Evolutionary conservation across 805 yeast genomes (phyloP), one percentile per base, ranked within the genome.

Genomic region (Lachancea nothofagi): DNA sequence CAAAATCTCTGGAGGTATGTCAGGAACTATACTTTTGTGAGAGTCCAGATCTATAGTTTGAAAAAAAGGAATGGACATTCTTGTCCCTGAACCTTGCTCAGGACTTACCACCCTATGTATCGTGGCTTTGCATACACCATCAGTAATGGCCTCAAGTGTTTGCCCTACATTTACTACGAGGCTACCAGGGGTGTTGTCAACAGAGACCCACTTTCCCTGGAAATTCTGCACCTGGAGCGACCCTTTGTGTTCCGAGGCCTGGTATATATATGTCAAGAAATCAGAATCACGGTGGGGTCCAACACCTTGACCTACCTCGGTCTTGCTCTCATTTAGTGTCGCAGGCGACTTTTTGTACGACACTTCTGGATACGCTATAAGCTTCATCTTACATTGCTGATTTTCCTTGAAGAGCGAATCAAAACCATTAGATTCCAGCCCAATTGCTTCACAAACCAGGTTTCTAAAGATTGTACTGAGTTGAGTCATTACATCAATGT

Each of bases 281-380:
- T 77, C 83, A 3, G 79, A 74, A 50, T 81, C 88, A 42, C 83
- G 69, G 51, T 80, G 87, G 3, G 83, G 80, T 1, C 84, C 83
- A 13, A 70, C 74, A 0, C 82, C 83, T 48, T 74, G 80, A 8
- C 41, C 59, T 4, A 62, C 50, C 7, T 56, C 47, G 10, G 61
- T 58, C 14, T 57, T 45, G n/a, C n/a, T n/a, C n/a, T n/a, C n/a
- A n/a, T n/a, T n/a, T n/a, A n/a, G n/a, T n/a, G n/a, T n/a, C n/a
- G n/a, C n/a, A n/a, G n/a, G 9, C 6, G 7, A 4, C 18, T 17
- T 25, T 59, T 57, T 8, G 28, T 25, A 12, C 28, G 9, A n/a
- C 13, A 12, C 13, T 0, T 44, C 78, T 3, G 83, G 83, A 49
- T 78, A 78, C 20, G 74, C 70, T 28, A 78, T 69, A 13, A 78